These are phyloP conservation scores for Thraustochytrium striatum DNA, from an alignment of 352 stramenopile genomes.

Conservation along the genomic window DNA sequence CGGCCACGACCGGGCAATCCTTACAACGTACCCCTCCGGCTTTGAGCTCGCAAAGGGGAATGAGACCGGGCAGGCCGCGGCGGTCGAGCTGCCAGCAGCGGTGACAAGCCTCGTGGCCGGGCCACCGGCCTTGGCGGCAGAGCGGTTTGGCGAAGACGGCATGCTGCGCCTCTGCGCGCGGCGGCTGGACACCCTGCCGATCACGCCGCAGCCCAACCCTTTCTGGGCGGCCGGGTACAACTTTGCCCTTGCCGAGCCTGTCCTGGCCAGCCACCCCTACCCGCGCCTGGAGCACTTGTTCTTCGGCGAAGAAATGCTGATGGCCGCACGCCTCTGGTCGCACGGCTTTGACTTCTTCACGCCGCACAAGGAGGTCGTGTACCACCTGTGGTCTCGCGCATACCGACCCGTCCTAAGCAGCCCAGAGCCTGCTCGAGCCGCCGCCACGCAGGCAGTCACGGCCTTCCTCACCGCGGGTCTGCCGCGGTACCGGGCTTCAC, in stretches of 20 bases:
- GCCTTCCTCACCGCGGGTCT: background rate
- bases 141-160: slow-evolving; percentile 60
- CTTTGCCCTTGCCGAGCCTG: slow-evolving; percentile 56
- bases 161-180: slow-evolving; percentile 59
- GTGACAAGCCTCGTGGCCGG: slow-evolving; percentile 51
- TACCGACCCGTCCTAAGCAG: background rate
- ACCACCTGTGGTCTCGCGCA: background rate
- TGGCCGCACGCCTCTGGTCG: slow-evolving; percentile 5
- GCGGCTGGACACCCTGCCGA: slow-evolving; percentile 13
- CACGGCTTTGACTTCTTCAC: slow-evolving; percentile 17
- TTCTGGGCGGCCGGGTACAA: slow-evolving; percentile 69
- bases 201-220: slow-evolving; percentile 46
- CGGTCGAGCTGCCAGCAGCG: background rate
- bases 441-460: background rate
- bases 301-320: slow-evolving; percentile 81
- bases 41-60: slow-evolving; percentile 69
- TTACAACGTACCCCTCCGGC: slow-evolving; percentile 86
- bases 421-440: background rate
- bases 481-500: too few relatives aligned
- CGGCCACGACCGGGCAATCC: slow-evolving; percentile 63
- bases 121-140: slow-evolving; percentile 60
- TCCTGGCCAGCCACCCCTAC: slow-evolving; percentile 74
- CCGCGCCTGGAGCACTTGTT: slow-evolving; percentile 76
- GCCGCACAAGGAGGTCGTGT: background rate
- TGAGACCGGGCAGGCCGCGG: background rate